Base-by-base conservation (phyloP, 2,329 filamentous ascomycete species). In the Epichloe elymi region DNA sequence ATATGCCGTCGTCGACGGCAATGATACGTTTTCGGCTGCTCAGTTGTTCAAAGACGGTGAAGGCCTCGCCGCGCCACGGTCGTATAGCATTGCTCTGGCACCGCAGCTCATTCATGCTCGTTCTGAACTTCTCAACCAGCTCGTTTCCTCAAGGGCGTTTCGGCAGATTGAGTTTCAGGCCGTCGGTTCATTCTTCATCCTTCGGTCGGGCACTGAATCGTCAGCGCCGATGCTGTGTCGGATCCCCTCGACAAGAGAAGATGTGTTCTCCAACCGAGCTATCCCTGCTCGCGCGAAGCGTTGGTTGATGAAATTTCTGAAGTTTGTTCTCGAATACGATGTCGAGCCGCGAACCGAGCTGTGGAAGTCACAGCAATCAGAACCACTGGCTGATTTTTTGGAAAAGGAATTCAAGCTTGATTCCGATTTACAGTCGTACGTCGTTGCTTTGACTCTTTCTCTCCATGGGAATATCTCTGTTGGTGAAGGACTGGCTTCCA, bases 101-200 rank as follows among this genome's bases (percentile, higher is more conserved):
- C 90, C 93, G 6, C 86, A 94, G 61, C 73, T 96, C 55, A 82
- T 97, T 49, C 93, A 96, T 67, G 80, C 87, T 10, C 83, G 84
- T 50, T 95, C 90, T 2, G 75, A 79, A 57, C 75, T 97, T 36
- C 73, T 97, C 5, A 79, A 82, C 8, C 78, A 83, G 60, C 79
- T 97, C 15, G 87, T 97, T n/a, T 88, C 89, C 2, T 95, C 91
- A 6, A 85, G 83, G 58, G 85, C 89, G 12, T 91, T 91, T 62
- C 80, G 84, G 20, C 90, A 96, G 69, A 78, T 98, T 45, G 91
- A 97, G 63, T 97, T 97, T 59, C 79, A 93, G 55, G 88, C 91
- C 30, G 87, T 97, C 26, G 91, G 91, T 26, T 91, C 86, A 51
- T 97, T 91, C 80, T 96, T 86, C 77, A 80, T 96, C 51, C 83